Evolutionary conservation across 176 grass and related monocot species (phyloP).

Genomic region (Aegilops umbellulata): DNA sequence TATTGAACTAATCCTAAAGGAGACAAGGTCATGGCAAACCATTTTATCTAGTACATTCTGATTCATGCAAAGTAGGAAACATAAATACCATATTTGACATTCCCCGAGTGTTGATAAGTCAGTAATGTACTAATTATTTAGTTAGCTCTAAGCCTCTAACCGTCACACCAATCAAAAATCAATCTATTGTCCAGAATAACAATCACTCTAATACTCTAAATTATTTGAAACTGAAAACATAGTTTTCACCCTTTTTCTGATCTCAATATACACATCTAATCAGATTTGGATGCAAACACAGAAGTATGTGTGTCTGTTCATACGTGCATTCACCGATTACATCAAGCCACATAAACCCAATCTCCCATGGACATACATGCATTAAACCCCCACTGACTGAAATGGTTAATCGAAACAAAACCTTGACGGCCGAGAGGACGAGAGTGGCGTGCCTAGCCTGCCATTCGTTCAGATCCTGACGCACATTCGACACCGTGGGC

Average conservation of each 20-base stretch:
- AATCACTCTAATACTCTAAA: neutral
- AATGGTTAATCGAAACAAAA: constrained; percentile 25
- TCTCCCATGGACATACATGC: neutral
- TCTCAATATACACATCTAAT: neutral
- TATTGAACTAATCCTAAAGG: neutral
- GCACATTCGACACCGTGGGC: constrained; percentile 87
- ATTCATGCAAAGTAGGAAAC: neutral
- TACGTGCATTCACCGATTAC: neutral
- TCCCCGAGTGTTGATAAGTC: neutral
- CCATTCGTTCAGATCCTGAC: constrained; percentile 99
- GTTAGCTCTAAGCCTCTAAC: neutral
- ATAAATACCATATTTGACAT: neutral
- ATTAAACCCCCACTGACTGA: constrained; percentile 15
- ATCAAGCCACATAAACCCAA: neutral
- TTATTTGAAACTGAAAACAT: neutral
- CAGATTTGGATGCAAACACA: neutral
- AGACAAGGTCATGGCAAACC: neutral
- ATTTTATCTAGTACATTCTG: neutral
- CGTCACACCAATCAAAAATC: neutral
- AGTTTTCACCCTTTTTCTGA: neutral
- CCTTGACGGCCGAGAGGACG: constrained; percentile 91
- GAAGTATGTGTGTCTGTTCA: neutral
- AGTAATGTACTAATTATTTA: neutral
- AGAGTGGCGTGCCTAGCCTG: constrained; percentile 88
- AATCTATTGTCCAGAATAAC: neutral